A percentile compares a stretch with the other conserved stretches of the same genome.
phyloP scores from a whole-genome alignment of 345 rosid species.

The Isatis tinctoria region DNA sequence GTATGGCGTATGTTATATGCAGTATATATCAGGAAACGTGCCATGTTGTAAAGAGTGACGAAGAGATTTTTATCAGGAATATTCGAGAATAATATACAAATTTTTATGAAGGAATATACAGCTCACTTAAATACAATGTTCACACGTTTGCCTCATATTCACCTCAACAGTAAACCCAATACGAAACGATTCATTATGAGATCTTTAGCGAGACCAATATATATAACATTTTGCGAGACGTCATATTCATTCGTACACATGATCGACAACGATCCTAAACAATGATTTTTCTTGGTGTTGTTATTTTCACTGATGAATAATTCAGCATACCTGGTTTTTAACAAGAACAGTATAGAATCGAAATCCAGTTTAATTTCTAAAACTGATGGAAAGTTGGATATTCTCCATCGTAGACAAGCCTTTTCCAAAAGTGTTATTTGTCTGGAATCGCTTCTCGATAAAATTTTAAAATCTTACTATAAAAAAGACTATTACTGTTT shows the following conservation, averaged over 20 bases:
- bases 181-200: not conserved
- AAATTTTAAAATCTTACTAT: not conserved
- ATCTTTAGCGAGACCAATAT: not conserved
- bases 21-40: no score
- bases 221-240: not conserved
- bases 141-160: not conserved
- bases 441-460: not conserved
- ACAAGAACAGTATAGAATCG: no score
- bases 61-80: not conserved
- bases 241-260: not conserved
- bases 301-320: no score
- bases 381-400: not conserved
- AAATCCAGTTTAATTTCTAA: not conserved
- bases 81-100: not conserved
- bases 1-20: no score
- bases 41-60: no score
- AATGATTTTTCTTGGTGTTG: not conserved
- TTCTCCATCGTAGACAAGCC: not conserved
- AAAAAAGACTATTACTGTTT: not conserved
- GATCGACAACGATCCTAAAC: not conserved
- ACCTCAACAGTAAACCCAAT: not conserved
- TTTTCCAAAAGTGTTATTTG: not conserved
- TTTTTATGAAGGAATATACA: not conserved
- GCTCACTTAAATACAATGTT: not conserved
- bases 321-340: no score